phyloP scores from a whole-genome alignment of 306 rosid species.

The Oemleria cerasiformis region DNA sequence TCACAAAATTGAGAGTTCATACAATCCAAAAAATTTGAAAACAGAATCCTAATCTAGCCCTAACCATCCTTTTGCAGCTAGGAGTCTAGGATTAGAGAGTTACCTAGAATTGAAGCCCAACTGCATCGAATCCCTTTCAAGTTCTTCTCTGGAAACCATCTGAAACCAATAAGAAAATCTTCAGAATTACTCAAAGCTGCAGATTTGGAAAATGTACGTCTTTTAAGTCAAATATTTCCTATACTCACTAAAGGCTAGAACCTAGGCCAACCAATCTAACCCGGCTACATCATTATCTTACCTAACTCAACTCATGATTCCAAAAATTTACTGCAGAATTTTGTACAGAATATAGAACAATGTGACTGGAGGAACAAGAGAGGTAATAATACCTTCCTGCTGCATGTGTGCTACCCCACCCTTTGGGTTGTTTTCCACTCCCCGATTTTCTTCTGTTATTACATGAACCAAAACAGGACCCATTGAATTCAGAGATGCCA shows the following conservation, averaged over 20 bases:
- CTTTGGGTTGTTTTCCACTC: slow-evolving; percentile 39
- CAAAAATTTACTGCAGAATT: not conserved
- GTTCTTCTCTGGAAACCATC: no score
- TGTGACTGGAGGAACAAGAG: not conserved
- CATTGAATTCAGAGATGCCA: slow-evolving; percentile 82
- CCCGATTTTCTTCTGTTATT: slow-evolving; percentile 67
- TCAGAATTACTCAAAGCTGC: slow-evolving; percentile 49
- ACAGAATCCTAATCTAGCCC: no score
- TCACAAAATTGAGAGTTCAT: no score
- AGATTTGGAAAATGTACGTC: slow-evolving; percentile 19
- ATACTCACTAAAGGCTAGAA: not conserved
- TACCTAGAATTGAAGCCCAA: no score
- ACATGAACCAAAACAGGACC: slow-evolving; percentile 97
- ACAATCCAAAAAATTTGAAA: no score
- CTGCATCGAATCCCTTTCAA: no score
- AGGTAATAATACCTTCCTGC: slow-evolving; percentile 40
- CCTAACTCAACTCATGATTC: not conserved
- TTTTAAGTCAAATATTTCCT: not conserved
- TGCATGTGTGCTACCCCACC: slow-evolving; percentile 2
- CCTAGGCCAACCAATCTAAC: not conserved
- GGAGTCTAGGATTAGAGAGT: no score
- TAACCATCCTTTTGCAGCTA: no score
- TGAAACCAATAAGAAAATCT: no score
- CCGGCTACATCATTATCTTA: no score
- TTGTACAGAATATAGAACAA: slow-evolving; percentile 1